Base-by-base conservation (phyloP, 1,284 basidiomycete species). In the Cerrena zonata region DNA sequence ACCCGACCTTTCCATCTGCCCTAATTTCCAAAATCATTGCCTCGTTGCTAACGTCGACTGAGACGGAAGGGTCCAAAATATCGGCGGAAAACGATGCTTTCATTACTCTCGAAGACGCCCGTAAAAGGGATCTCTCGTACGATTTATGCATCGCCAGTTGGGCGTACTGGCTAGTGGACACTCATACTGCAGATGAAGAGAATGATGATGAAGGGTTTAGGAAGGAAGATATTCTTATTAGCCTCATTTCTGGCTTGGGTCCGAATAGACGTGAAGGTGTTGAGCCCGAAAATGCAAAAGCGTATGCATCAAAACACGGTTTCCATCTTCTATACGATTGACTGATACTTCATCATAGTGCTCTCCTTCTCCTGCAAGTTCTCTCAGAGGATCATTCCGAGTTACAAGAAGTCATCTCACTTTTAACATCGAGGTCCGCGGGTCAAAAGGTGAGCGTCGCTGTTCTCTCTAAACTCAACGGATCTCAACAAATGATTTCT, bases 131-230 rank as follows among this genome's bases (percentile, higher is more conserved):
- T 56, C 49, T 66, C 10, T 75, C 82, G 1, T 82, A 81, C 59
- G 72, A 76, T 38, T 65, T 74, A 50, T 84, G 80, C 56, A 68
- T 88, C 12, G 80, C 82, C 13, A 76, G 79, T 47, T 90, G 87
- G 87, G 77, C 69, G 2, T 67, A 73, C 26, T 89, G 86, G 85
- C 67, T 73, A 19, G 63, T 76, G 18, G 70, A 76, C 36, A 69
- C 60, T 13, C 75, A 56, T 18, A 39, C 60, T 5, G 58, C 66
- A 12, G 72, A 69, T 25, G 56, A 51, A 2, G 53, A 50, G 13
- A 53, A 60, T 11, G 52, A 51, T 19, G 50, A 45, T 2, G 41
- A 53, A 19, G 67, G 72, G 48, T 46, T 81, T 25, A 71, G 68
- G 49, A 75, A 60, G 27, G 61, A 72, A 53, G 74, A 80, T 39